These are phyloP conservation scores for Naegleria fowleri DNA, from an alignment of 208 protist species.

Conservation along the genomic window DNA sequence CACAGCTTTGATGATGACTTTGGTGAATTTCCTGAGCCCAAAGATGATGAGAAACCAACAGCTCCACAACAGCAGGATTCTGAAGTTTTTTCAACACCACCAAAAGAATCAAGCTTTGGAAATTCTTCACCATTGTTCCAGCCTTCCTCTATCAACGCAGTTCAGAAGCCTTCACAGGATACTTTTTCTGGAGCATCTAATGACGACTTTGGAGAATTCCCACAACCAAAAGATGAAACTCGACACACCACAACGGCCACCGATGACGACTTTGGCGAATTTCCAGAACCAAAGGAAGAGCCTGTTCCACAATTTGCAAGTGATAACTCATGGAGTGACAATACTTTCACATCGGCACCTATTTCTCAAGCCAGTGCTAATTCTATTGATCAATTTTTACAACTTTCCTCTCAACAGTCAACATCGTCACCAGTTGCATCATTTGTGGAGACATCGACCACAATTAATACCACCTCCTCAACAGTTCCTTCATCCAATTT, in stretches of 20 bases:
- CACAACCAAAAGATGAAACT: background rate
- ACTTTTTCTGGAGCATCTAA: too few relatives aligned
- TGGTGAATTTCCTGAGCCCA: background rate
- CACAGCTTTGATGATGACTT: background rate
- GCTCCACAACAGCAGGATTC: too few relatives aligned
- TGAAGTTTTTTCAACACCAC: too few relatives aligned
- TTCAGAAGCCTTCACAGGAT: too few relatives aligned
- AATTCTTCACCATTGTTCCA: too few relatives aligned
- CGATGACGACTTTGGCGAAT: background rate
- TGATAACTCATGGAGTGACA: background rate
- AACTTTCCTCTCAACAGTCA: too few relatives aligned
- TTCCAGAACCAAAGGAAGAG: background rate
- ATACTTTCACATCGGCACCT: too few relatives aligned
- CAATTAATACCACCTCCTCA: background rate
- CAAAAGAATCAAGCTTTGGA: background rate
- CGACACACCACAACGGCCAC: background rate
- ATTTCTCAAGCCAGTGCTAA: too few relatives aligned
- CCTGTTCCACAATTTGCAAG: background rate
- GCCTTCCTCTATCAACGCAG: too few relatives aligned
- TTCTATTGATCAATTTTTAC: too few relatives aligned
- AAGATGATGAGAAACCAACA: too few relatives aligned
- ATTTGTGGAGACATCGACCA: background rate
- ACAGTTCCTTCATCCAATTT: background rate
- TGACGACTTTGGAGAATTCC: background rate
- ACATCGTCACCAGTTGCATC: too few relatives aligned